Percentiles rank a stretch among this genome's conserved stretches.
Conservation (phyloP, 768 basidiomycete species). For the Piloderma croceum region DNA sequence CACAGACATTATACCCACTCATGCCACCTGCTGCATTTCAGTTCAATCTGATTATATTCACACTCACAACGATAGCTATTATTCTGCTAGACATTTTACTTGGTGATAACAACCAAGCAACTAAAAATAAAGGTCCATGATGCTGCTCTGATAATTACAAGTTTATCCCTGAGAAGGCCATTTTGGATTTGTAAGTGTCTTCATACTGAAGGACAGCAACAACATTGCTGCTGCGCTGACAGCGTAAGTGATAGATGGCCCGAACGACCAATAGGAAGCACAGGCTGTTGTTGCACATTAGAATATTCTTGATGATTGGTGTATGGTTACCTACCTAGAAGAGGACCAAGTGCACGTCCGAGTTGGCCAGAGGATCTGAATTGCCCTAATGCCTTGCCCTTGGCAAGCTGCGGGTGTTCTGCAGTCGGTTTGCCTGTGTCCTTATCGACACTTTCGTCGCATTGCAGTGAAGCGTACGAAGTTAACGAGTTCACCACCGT, state of each 20-base stretch:
- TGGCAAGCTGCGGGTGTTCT: constrained; percentile 65
- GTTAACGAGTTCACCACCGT: constrained; percentile 94
- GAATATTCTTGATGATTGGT: no score
- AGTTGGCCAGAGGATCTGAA: constrained; percentile 94
- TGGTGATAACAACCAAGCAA: no score
- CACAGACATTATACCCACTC: no score
- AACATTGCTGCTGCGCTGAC: constrained; percentile 62
- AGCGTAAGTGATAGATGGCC: constrained; percentile 72
- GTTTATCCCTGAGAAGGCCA: no score
- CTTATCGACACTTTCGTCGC: constrained; percentile 63
- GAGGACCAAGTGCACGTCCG: constrained; percentile 86
- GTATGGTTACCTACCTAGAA: constrained; percentile 57
- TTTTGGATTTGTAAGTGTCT: constrained; percentile 28
- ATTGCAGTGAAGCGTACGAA: constrained; percentile 85
- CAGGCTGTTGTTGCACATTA: constrained; percentile 66
- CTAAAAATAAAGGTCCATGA: no score
- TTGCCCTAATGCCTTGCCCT: constrained; percentile 77
- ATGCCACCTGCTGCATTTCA: no score
- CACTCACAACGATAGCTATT: no score
- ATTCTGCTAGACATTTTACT: no score
- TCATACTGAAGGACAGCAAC: constrained; percentile 53
- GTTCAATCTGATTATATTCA: no score
- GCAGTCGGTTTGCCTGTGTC: constrained; percentile 50
- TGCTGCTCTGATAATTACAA: no score
- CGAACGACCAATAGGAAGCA: constrained; percentile 84